phyloP scores from a whole-genome alignment of 129 eudicot genomes.

The Arctium minus region DNA sequence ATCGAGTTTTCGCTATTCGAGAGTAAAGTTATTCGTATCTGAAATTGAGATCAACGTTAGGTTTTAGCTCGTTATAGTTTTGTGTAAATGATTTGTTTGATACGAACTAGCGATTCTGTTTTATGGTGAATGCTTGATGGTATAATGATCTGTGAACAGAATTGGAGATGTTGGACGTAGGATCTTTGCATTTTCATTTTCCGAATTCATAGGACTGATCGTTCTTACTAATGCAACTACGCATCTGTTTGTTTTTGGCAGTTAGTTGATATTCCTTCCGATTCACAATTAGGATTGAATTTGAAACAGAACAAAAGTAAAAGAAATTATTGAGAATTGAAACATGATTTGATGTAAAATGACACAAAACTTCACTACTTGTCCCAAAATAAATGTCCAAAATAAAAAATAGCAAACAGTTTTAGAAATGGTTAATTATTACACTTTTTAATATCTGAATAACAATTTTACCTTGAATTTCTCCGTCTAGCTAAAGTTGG shows the following conservation, averaged over 20 bases:
- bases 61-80: not conserved
- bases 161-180: not conserved
- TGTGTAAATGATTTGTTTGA: not conserved
- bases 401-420: too few relatives aligned
- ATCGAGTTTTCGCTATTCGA: not conserved
- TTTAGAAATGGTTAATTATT: too few relatives aligned
- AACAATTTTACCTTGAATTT: not conserved
- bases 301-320: not conserved
- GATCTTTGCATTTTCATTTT: not conserved
- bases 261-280: not conserved
- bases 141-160: not conserved
- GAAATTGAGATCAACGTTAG: not conserved
- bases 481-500: not conserved
- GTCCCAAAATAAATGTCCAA: not conserved
- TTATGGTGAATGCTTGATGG: not conserved
- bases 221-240: not conserved
- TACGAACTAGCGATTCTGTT: not conserved
- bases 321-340: not conserved
- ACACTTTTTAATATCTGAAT: too few relatives aligned
- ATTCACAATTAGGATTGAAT: not conserved
- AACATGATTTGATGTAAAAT: not conserved
- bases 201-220: not conserved
- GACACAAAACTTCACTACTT: not conserved
- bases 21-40: not conserved
- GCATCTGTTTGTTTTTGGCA: not conserved